phyloP scores from a whole-genome alignment of 2,329 filamentous ascomycete genomes.

The Pseudopithomyces maydicus region DNA sequence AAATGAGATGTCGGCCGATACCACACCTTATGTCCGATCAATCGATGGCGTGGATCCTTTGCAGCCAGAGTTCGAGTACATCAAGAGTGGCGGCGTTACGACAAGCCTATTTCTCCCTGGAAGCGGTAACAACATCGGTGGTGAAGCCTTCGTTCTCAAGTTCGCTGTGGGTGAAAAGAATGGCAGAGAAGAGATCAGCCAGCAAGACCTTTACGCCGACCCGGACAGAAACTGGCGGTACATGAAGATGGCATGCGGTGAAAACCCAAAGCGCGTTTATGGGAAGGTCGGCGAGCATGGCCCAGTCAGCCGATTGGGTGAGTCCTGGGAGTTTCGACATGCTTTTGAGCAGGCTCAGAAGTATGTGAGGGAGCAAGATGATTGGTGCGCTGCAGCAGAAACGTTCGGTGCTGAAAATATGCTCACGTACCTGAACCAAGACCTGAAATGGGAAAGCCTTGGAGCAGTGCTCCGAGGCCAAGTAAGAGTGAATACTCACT shows the following conservation, averaged over 20 bases:
- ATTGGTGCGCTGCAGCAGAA: slow-evolving; percentile 68
- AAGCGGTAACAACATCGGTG: slow-evolving; percentile 74
- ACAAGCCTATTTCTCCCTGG: slow-evolving; percentile 70
- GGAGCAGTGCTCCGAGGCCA: slow-evolving; percentile 68
- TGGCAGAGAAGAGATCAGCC: slow-evolving; percentile 67
- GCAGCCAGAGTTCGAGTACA: slow-evolving; percentile 69
- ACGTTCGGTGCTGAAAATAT: slow-evolving; percentile 56
- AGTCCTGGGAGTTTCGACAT: slow-evolving; percentile 72
- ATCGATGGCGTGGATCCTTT: slow-evolving; percentile 68
- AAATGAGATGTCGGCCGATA: slow-evolving; percentile 68
- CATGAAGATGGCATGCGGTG: slow-evolving; percentile 78
- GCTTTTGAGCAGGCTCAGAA: slow-evolving; percentile 67
- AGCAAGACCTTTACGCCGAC: slow-evolving; percentile 67
- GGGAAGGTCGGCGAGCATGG: slow-evolving; percentile 60
- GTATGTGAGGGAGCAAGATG: slow-evolving; percentile 65
- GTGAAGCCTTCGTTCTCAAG: slow-evolving; percentile 72
- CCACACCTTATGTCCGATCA: slow-evolving; percentile 70
- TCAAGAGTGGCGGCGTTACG: slow-evolving; percentile 75
- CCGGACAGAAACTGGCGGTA: slow-evolving; percentile 70
- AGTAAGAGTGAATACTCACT: slow-evolving; percentile 72
- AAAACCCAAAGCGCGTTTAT: slow-evolving; percentile 69
- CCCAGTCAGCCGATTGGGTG: slow-evolving; percentile 67
- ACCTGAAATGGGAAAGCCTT: slow-evolving; percentile 67
- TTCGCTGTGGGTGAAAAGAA: slow-evolving; percentile 65
- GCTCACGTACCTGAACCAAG: slow-evolving; percentile 64